Evolutionary conservation across 2,329 filamentous ascomycete species (phyloP), one percentile per base, ranked within the genome.

Genomic region (Metarhizium rileyi): DNA sequence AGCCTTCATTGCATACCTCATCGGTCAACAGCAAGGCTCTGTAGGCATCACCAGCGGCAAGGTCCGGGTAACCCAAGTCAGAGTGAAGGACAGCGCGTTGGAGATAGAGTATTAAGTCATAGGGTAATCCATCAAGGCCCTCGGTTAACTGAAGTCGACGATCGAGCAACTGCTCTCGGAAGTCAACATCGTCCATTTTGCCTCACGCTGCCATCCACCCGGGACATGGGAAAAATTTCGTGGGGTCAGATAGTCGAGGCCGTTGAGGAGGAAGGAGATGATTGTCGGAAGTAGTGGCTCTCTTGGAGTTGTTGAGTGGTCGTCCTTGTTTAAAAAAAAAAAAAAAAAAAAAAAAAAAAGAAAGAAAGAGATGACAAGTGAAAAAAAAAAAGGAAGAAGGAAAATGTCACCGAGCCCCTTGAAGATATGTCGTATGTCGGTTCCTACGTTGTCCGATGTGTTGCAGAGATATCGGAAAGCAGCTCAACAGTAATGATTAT

Each of bases 31-130:
- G 78, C n/a, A 97, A 75, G 1, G 90, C 90, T 49, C 86, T 84
- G 64, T 97, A 97, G 5, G 89, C 88, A 71, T 96, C 90, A 30
- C 89, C 88, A 10, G 85, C 84, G 5, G 90, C 90, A 36, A 98
- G 78, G 65, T 98, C 93, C 0, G 89, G 88, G 65, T 95, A 97
- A 35, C 82, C 87, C 44, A 96, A 75, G 43, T 81, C 72, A 16
- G 82, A 77, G 65, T 96, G 82, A 40, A 86, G 72, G 30, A 78
- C 70, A 23, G 88, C 88, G 28, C 90, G 80, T 55, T 84, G 76
- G 49, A 87, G 71, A 56, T 83, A 84, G 7, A 84, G 70, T 49
- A 86, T 71, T 33, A 81, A 64, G 57, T 86, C 80, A 60, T 83
- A 84, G 1, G 81, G 76, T 4, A 69, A 64, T 7, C 68, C 69